Evolutionary conservation across 2,329 filamentous ascomycete genomes (phyloP).

Genomic region (Ophiosphaerella korrae): DNA sequence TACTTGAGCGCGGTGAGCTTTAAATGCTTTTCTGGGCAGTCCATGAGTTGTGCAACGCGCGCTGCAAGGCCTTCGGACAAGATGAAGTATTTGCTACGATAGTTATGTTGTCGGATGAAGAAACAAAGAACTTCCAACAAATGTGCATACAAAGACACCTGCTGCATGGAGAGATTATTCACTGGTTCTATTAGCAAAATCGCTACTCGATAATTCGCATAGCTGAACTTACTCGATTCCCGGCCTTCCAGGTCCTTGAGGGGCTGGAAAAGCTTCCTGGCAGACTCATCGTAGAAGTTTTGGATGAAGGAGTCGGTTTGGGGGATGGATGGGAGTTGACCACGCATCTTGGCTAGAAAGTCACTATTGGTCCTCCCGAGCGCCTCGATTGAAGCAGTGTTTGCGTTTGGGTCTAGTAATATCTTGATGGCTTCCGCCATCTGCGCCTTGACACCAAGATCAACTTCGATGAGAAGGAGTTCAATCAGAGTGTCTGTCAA

Average conservation of each 20-base stretch:
- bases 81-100: conserved; percentile 87
- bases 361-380: conserved; percentile 69
- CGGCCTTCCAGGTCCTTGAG: conserved; percentile 78
- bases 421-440: conserved; percentile 95
- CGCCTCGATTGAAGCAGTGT: conserved; percentile 64
- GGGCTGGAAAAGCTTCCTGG: conserved; percentile 83
- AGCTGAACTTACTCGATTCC: conserved; percentile 52
- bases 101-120: conserved; percentile 87
- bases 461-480: conserved; percentile 85
- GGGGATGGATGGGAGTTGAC: conserved; percentile 57
- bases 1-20: conserved; percentile 92
- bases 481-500: conserved; percentile 93
- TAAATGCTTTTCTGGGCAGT: conserved; percentile 86
- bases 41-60: conserved; percentile 80
- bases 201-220: neutral
- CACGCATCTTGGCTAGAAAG: conserved; percentile 66
- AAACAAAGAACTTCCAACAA: conserved; percentile 92
- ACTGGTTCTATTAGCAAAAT: conserved; percentile 53
- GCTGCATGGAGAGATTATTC: conserved; percentile 75
- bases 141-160: conserved; percentile 89
- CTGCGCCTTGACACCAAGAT: conserved; percentile 93
- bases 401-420: conserved; percentile 75
- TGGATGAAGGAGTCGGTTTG: conserved; percentile 86
- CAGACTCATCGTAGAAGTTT: conserved; percentile 87
- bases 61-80: conserved; percentile 77